Evolutionary conservation across 805 yeast genomes (phyloP).

Genomic region (Candida dajiaensis): DNA sequence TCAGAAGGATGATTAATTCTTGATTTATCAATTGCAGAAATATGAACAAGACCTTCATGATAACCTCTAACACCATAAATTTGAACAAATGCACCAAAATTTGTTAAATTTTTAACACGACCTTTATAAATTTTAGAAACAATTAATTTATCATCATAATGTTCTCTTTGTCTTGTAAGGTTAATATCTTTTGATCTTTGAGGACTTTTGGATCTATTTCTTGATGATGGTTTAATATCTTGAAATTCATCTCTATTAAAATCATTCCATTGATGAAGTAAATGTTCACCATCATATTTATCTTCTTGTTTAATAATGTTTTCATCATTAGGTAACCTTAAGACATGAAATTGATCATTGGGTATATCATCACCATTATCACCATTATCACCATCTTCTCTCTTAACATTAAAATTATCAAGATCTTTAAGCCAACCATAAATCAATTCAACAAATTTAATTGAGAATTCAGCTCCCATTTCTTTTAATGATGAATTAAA

Average conservation of each 20-base stretch:
- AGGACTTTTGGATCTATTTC: slow-evolving; percentile 11
- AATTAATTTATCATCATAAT: slow-evolving; percentile 26
- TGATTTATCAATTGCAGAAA: slow-evolving; percentile 55
- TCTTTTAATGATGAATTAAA: slow-evolving; percentile 34
- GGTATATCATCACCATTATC: slow-evolving; percentile 1
- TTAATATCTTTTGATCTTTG: not conserved
- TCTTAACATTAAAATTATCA: not conserved
- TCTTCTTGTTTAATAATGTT: slow-evolving; percentile 16
- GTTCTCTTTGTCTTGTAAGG: slow-evolving; percentile 14
- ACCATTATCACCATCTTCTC: slow-evolving; percentile 3
- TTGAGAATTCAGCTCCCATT: slow-evolving; percentile 38
- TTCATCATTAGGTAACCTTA: slow-evolving; percentile 17
- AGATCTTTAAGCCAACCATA: slow-evolving; percentile 4
- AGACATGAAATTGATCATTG: slow-evolving; percentile 10
- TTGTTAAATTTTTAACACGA: slow-evolving; percentile 47
- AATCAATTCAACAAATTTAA: slow-evolving; percentile 16
- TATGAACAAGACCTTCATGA: slow-evolving; percentile 66
- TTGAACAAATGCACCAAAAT: slow-evolving; percentile 76
- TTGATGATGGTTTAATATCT: slow-evolving; percentile 5
- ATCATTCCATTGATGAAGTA: slow-evolving; percentile 16
- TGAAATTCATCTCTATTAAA: slow-evolving; percentile 18
- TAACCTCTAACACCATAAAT: slow-evolving; percentile 33
- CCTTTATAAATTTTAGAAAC: slow-evolving; percentile 55
- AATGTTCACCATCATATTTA: slow-evolving; percentile 9
- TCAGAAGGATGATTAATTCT: slow-evolving; percentile 57